A percentile compares a stretch with the other conserved stretches of the same genome.
phyloP scores from a whole-genome alignment of 352 stramenopile genomes.

The Phytophthora ohioensis region DNA sequence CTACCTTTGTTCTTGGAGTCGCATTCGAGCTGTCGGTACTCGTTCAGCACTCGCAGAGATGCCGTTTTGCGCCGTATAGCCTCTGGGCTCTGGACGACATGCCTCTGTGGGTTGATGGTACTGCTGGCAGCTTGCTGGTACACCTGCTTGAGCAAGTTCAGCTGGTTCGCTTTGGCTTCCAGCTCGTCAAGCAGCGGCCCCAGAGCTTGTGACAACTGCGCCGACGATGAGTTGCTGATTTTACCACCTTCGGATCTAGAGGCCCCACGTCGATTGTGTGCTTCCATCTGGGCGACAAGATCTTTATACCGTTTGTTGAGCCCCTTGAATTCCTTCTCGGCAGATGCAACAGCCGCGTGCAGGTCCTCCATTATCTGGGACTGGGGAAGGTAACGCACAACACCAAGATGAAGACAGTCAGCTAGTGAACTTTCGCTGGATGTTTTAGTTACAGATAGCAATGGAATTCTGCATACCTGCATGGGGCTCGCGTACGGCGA shows the following conservation, averaged over 20 bases:
- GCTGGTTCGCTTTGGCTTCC: conserved; percentile 70
- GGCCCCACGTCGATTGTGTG: conserved; percentile 25
- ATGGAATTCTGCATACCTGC: conserved; percentile 48
- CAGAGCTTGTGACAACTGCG: conserved; percentile 55
- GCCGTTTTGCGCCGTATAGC: conserved; percentile 70
- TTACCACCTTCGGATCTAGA: conserved; percentile 13
- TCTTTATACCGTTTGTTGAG: conserved; percentile 59
- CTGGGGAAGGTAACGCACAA: conserved; percentile 25
- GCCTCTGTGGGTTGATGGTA: conserved; percentile 65
- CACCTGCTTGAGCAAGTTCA: conserved; percentile 74
- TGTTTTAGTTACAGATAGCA: conserved; percentile 13
- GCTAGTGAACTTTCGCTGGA: not conserved
- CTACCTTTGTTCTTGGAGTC: conserved; percentile 49
- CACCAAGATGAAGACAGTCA: conserved; percentile 9
- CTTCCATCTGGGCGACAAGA: conserved; percentile 52
- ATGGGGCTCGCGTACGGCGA: conserved; percentile 55
- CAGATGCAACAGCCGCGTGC: conserved; percentile 41
- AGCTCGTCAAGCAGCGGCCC: conserved; percentile 64
- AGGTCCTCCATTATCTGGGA: conserved; percentile 74
- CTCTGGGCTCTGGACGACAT: conserved; percentile 62
- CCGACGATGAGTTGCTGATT: conserved; percentile 21
- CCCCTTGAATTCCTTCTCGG: conserved; percentile 55
- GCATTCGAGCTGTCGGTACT: conserved; percentile 72
- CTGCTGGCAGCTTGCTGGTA: conserved; percentile 63
- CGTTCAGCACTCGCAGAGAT: conserved; percentile 69